These are phyloP conservation scores for Suillus sp. DNA, from an alignment of 768 basidiomycete species.

Conservation along the genomic window DNA sequence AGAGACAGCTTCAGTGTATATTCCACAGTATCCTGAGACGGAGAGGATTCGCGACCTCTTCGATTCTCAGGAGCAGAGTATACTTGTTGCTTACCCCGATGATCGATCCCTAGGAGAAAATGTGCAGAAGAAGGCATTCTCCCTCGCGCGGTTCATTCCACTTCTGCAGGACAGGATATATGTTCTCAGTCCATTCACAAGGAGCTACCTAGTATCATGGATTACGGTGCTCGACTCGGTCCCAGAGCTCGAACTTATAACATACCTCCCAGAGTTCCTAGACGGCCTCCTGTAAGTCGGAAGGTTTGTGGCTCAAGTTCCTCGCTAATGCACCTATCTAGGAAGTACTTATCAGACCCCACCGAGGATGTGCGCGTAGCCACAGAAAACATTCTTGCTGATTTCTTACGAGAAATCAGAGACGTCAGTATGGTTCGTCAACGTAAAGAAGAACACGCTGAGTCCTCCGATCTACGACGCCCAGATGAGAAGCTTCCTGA, in stretches of 20 bases:
- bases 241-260: slow-evolving; percentile 93
- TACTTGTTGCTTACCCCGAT: slow-evolving; percentile 68
- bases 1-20: slow-evolving; percentile 93
- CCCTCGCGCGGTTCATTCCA: slow-evolving; percentile 92
- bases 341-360: slow-evolving; percentile 94
- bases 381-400: slow-evolving; percentile 85
- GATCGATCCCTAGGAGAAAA: slow-evolving; percentile 41
- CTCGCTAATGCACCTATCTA: slow-evolving; percentile 33
- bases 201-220: slow-evolving; percentile 97
- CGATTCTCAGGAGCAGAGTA: slow-evolving; percentile 49
- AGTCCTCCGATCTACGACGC: slow-evolving; percentile 41
- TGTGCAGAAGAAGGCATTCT: slow-evolving; percentile 78
- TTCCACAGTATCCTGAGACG: slow-evolving; percentile 84
- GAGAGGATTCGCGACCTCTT: slow-evolving; percentile 56
- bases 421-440: slow-evolving; percentile 79
- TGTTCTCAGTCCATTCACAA: slow-evolving; percentile 92
- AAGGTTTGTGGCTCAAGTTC: slow-evolving; percentile 9
- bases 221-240: slow-evolving; percentile 94
- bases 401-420: slow-evolving; percentile 88
- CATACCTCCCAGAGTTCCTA: slow-evolving; percentile 92
- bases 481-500: slow-evolving; percentile 58
- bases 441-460: slow-evolving; percentile 57
- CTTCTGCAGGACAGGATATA: slow-evolving; percentile 91
- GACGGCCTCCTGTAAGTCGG: slow-evolving; percentile 84
- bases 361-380: slow-evolving; percentile 91